Evolutionary conservation across 2,329 filamentous ascomycete species (phyloP).

Genomic region (Trichoderma oligosporum): DNA sequence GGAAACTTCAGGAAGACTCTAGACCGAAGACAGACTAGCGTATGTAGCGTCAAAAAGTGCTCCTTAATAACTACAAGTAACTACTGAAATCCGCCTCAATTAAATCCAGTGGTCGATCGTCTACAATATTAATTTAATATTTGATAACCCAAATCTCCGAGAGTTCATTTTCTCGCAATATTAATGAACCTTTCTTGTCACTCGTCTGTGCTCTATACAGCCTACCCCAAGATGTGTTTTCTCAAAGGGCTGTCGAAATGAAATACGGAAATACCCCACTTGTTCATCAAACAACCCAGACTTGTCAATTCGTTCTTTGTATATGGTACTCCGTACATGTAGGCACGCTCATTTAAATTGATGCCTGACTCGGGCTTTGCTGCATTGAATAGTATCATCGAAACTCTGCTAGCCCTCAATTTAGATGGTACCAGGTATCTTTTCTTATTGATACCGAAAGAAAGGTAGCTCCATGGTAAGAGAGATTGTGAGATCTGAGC

Average conservation of each 20-base stretch:
- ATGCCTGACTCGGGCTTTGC: background rate
- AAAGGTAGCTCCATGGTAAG: background rate
- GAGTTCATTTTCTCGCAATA: background rate
- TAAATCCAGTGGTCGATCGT: background rate
- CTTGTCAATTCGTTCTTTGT: background rate
- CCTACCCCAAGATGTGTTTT: background rate
- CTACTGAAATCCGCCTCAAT: background rate
- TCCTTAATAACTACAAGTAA: background rate
- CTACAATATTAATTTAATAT: conserved; percentile 6
- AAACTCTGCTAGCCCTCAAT: background rate
- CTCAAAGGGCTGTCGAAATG: background rate
- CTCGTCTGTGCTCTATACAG: too few species aligned
- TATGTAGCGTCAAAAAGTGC: background rate
- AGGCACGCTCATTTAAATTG: background rate
- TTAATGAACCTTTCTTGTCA: background rate
- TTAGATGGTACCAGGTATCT: too few species aligned
- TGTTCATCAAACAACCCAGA: conserved; percentile 11
- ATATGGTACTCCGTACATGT: background rate
- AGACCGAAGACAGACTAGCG: conserved; percentile 30
- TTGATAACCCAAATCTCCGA: background rate
- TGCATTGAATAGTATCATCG: background rate
- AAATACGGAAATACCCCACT: conserved; percentile 13
- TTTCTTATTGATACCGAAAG: background rate
- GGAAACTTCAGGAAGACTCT: conserved; percentile 41
- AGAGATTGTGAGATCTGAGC: background rate